A percentile compares a stretch with the other conserved stretches of the same genome.
phyloP scores from a whole-genome alignment of 164 flowering plant genomes.

The Taxillus chinensis region DNA sequence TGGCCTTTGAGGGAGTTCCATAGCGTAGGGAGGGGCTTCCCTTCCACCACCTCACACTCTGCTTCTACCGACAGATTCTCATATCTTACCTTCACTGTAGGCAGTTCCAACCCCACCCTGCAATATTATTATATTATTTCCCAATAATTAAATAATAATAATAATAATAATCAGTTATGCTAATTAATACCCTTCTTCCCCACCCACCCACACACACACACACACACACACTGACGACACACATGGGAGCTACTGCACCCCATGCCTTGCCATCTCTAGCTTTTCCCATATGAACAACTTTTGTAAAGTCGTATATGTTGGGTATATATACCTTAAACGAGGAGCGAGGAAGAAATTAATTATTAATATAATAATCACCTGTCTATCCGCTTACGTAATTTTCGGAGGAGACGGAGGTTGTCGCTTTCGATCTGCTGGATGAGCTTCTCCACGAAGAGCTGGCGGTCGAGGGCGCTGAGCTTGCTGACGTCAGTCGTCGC shows the following conservation, averaged over 20 bases:
- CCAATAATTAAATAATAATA: too few relatives aligned
- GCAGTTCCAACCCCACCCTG: conserved; percentile 43
- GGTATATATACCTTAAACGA: too few relatives aligned
- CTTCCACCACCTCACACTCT: conserved; percentile 44
- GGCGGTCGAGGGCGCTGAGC: conserved; percentile 31
- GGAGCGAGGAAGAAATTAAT: too few relatives aligned
- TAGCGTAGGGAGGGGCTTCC: conserved; percentile 61
- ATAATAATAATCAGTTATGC: too few relatives aligned
- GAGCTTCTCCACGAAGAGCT: conserved; percentile 41
- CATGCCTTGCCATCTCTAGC: too few relatives aligned
- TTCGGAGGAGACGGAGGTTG: conserved; percentile 39
- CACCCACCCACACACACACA: too few relatives aligned
- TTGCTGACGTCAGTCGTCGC: conserved; percentile 23
- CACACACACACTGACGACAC: too few relatives aligned
- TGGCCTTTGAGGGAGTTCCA: conserved; percentile 46
- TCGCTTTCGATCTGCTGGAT: conserved; percentile 49
- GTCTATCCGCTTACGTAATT: conserved; percentile 35
- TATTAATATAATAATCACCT: conserved; percentile 12
- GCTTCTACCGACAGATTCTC: conserved; percentile 41
- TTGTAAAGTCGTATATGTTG: too few relatives aligned
- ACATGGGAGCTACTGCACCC: too few relatives aligned
- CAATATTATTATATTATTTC: neutral
- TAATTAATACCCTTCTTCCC: too few relatives aligned
- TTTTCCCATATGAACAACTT: too few relatives aligned
- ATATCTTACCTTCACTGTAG: conserved; percentile 49